Percentiles rank a stretch among this genome's conserved stretches.
Evolutionary conservation across 2,329 filamentous ascomycete genomes (phyloP).

Genomic region (Trichoderma harzianum): DNA sequence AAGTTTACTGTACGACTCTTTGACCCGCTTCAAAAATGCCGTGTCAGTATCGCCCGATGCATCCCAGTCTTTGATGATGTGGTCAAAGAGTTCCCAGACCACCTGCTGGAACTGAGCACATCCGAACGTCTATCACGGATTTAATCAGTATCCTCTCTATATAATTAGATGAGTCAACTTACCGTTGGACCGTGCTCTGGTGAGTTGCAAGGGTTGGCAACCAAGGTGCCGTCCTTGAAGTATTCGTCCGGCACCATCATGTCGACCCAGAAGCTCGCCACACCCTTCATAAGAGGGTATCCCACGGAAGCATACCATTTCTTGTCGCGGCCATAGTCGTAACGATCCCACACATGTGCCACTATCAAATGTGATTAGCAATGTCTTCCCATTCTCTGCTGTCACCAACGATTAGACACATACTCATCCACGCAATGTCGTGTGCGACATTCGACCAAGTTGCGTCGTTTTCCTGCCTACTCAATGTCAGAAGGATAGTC

Average conservation of each 20-base stretch:
- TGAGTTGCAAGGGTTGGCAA: conserved; percentile 56
- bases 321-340: conserved; percentile 48
- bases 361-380: conserved; percentile 23
- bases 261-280: conserved; percentile 53
- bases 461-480: conserved; percentile 14
- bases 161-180: not conserved
- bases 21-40: conserved; percentile 34
- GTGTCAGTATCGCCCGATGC: conserved; percentile 27
- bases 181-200: conserved; percentile 51
- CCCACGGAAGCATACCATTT: conserved; percentile 46
- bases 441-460: conserved; percentile 11
- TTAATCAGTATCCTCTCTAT: not conserved
- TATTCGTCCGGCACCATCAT: conserved; percentile 49
- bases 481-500: not conserved
- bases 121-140: conserved; percentile 40
- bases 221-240: conserved; percentile 49
- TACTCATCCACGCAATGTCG: conserved; percentile 36
- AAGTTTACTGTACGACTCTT: not conserved
- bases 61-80: conserved; percentile 31
- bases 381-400: not conserved
- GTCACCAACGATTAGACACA: not conserved
- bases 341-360: conserved; percentile 57
- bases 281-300: conserved; percentile 52
- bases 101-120: conserved; percentile 54
- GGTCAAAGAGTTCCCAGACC: conserved; percentile 42